Percentiles rank a stretch among this genome's conserved stretches.
These are phyloP conservation scores for Vitis labrusca DNA, from an alignment of 164 flowering plant genomes.

Conservation along the genomic window DNA sequence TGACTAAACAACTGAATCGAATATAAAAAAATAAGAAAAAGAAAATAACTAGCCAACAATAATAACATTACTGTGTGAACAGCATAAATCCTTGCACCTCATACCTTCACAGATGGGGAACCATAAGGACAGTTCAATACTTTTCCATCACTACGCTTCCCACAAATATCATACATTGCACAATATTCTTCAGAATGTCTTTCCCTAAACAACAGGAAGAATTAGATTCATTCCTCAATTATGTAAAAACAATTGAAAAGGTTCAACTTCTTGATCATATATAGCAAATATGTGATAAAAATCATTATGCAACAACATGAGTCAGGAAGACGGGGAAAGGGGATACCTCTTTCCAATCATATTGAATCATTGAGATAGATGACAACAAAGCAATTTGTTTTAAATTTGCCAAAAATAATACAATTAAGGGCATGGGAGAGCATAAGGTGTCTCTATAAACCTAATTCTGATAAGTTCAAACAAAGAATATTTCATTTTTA, in stretches of 20 bases:
- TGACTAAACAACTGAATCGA: too few relatives aligned
- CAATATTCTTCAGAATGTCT: conserved; percentile 75
- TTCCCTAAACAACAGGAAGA: conserved; percentile 35
- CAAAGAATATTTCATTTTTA: neutral
- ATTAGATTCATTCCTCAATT: neutral
- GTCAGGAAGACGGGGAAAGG: neutral
- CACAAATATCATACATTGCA: conserved; percentile 94
- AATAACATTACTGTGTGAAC: too few relatives aligned
- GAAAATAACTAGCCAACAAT: too few relatives aligned
- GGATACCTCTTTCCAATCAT: neutral
- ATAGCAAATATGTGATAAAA: neutral
- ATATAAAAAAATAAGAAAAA: neutral
- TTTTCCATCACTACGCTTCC: conserved; percentile 79
- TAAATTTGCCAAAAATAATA: neutral
- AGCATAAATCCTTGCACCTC: neutral
- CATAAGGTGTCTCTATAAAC: neutral
- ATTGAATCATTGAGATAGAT: neutral
- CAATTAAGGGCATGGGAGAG: too few relatives aligned
- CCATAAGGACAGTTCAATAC: conserved; percentile 80
- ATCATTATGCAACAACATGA: neutral
- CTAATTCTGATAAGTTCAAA: neutral
- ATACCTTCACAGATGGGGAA: conserved; percentile 80
- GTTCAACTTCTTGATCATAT: neutral
- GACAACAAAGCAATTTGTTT: neutral
- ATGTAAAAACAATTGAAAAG: neutral